Evolutionary conservation across 2,329 filamentous ascomycete species (phyloP).

Genomic region (Coniochaeta prunicola): DNA sequence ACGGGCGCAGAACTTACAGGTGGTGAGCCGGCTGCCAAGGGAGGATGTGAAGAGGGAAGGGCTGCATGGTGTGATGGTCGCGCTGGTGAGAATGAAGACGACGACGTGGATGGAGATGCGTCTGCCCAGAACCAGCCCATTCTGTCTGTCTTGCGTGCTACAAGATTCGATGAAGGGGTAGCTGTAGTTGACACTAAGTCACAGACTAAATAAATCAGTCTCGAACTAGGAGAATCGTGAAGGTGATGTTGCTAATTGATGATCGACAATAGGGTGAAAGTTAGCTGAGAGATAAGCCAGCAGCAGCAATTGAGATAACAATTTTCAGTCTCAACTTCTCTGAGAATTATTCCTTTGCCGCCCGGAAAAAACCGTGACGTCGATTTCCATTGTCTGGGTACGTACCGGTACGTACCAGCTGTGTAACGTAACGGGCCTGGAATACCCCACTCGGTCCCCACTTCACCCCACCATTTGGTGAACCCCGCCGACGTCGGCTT

Average conservation of each 20-base stretch:
- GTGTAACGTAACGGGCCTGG: too few relatives aligned
- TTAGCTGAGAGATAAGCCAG: too few relatives aligned
- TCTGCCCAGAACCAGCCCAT: constrained; percentile 64
- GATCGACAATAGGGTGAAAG: too few relatives aligned
- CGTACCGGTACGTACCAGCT: too few relatives aligned
- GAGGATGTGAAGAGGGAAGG: constrained; percentile 9
- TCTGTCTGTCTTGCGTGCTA: neutral
- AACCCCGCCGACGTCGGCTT: neutral
- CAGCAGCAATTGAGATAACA: neutral
- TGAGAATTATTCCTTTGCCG: neutral
- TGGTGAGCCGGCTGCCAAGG: constrained; percentile 23
- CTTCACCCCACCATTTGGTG: neutral
- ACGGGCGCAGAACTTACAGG: constrained; percentile 25
- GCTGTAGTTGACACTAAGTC: too few relatives aligned
- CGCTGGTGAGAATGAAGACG: too few relatives aligned
- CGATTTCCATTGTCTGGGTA: too few relatives aligned
- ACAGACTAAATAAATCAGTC: too few relatives aligned
- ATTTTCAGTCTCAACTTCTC: neutral
- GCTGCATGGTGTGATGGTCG: constrained; percentile 5
- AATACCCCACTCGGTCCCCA: too few relatives aligned
- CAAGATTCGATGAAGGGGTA: neutral
- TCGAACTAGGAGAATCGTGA: too few relatives aligned
- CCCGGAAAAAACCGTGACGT: neutral
- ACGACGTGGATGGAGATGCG: constrained; percentile 11
- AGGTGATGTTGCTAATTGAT: too few relatives aligned